These are phyloP conservation scores for Candida argentea DNA, from an alignment of 805 yeast species.

Conservation along the genomic window DNA sequence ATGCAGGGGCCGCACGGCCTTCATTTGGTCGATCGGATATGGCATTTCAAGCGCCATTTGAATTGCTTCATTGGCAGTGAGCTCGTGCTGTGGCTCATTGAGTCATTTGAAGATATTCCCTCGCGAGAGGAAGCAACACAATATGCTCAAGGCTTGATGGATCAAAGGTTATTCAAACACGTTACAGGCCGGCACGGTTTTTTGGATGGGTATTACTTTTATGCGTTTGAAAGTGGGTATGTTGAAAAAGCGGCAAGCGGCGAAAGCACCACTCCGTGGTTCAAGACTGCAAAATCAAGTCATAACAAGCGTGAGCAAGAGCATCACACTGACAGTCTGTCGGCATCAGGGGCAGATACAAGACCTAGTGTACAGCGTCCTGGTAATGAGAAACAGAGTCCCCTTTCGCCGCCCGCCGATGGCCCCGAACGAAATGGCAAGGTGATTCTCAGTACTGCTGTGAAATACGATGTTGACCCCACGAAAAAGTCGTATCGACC, in stretches of 20 bases:
- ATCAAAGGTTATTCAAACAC: conserved; percentile 61
- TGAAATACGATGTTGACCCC: conserved; percentile 71
- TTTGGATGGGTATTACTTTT: conserved; percentile 89
- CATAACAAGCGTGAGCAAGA: background rate
- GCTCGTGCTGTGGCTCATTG: conserved; percentile 75
- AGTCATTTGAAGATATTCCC: conserved; percentile 68
- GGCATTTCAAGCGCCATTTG: conserved; percentile 80
- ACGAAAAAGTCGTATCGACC: conserved; percentile 59
- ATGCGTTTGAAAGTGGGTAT: conserved; percentile 54
- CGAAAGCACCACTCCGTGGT: conserved; percentile 21
- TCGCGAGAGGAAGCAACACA: conserved; percentile 74
- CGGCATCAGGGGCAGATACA: too few relatives aligned
- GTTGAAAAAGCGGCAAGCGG: conserved; percentile 21
- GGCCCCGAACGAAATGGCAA: conserved; percentile 17
- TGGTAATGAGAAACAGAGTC: conserved; percentile 19
- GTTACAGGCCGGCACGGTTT: conserved; percentile 78
- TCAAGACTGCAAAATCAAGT: conserved; percentile 13
- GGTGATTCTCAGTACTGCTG: conserved; percentile 56
- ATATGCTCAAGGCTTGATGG: conserved; percentile 74
- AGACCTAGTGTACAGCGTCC: conserved; percentile 5
- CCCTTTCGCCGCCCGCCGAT: conserved; percentile 17
- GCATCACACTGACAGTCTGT: background rate
- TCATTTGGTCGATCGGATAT: conserved; percentile 63
- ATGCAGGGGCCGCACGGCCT: conserved; percentile 61
- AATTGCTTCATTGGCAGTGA: conserved; percentile 82